A percentile compares a stretch with the other conserved stretches of the same genome.
These are phyloP conservation scores for Sporodiniella umbellata DNA, from an alignment of 371 early-diverging fungal species.

Conservation along the genomic window DNA sequence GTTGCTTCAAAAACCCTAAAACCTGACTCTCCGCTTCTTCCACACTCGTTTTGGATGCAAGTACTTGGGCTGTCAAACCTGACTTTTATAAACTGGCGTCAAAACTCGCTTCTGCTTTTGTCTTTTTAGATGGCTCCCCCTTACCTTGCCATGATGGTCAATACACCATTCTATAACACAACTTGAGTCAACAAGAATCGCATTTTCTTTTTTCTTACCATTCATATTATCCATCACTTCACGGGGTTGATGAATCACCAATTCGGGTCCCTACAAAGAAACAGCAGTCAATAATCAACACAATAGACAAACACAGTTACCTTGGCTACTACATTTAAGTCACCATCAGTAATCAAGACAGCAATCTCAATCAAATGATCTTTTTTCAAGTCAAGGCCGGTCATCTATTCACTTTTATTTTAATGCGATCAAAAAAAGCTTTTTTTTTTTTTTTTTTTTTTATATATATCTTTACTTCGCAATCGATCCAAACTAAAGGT, in stretches of 20 bases:
- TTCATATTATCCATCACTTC: conserved; percentile 86
- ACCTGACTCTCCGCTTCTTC: conserved; percentile 73
- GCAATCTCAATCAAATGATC: conserved; percentile 88
- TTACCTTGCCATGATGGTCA: conserved; percentile 77
- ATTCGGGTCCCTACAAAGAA: conserved; percentile 59
- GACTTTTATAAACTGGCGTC: conserved; percentile 41
- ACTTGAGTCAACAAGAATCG: background rate
- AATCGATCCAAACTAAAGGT: conserved; percentile 90
- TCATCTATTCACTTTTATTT: too few species aligned
- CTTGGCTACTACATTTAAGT: conserved; percentile 78
- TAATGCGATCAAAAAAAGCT: background rate
- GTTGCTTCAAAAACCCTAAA: conserved; percentile 65
- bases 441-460: background rate
- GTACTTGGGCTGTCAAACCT: conserved; percentile 80
- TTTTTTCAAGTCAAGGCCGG: conserved; percentile 63
- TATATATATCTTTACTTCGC: conserved; percentile 60
- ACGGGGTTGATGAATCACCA: conserved; percentile 78
- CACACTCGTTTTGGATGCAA: conserved; percentile 65
- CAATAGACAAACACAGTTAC: conserved; percentile 24
- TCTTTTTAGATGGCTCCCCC: conserved; percentile 2
- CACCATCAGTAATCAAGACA: conserved; percentile 81
- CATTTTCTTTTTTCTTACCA: conserved; percentile 20
- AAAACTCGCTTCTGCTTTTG: conserved; percentile 65
- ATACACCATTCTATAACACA: conserved; percentile 76
- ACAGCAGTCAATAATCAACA: too few species aligned